phyloP scores from a whole-genome alignment of 2,329 filamentous ascomycete genomes.

The Stachybotrys echinatus region DNA sequence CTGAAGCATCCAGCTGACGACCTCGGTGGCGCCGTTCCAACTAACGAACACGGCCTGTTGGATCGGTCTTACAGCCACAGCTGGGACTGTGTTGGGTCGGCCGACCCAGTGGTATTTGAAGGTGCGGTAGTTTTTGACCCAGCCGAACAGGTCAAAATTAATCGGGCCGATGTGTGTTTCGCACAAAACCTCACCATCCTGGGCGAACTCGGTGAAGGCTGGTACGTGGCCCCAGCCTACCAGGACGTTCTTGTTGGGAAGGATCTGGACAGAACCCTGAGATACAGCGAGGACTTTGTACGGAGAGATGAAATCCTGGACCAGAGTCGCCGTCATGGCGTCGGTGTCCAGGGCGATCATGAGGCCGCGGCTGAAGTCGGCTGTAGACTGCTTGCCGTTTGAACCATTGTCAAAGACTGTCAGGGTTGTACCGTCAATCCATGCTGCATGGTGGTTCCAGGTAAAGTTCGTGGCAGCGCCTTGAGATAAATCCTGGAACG shows the following conservation, averaged over 20 bases:
- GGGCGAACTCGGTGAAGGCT: constrained; percentile 39
- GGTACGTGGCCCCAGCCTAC: constrained; percentile 53
- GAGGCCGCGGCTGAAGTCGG: constrained; percentile 28
- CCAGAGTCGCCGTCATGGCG: constrained; percentile 35
- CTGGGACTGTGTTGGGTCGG: constrained; percentile 24
- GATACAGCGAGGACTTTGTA: constrained; percentile 44
- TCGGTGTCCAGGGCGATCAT: constrained; percentile 40
- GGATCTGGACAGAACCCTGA: constrained; percentile 43
- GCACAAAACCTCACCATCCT: constrained; percentile 43
- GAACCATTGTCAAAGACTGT: constrained; percentile 49
- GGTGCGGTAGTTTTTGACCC: constrained; percentile 47
- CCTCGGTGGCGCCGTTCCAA: constrained; percentile 11
- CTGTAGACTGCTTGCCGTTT: neutral
- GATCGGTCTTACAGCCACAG: constrained; percentile 13
- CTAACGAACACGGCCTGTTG: constrained; percentile 5
- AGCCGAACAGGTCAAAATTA: constrained; percentile 19
- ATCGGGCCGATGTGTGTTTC: constrained; percentile 41
- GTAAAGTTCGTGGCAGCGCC: constrained; percentile 32
- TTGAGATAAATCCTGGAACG: constrained; percentile 17
- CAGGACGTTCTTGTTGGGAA: constrained; percentile 47
- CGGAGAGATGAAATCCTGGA: constrained; percentile 42
- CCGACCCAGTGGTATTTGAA: constrained; percentile 50
- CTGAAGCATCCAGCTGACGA: constrained; percentile 4
- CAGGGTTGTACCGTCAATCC: constrained; percentile 24
- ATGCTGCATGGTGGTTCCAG: constrained; percentile 48